Conservation (phyloP, 768 basidiomycete genomes). For the Sutorius australiensis region DNA sequence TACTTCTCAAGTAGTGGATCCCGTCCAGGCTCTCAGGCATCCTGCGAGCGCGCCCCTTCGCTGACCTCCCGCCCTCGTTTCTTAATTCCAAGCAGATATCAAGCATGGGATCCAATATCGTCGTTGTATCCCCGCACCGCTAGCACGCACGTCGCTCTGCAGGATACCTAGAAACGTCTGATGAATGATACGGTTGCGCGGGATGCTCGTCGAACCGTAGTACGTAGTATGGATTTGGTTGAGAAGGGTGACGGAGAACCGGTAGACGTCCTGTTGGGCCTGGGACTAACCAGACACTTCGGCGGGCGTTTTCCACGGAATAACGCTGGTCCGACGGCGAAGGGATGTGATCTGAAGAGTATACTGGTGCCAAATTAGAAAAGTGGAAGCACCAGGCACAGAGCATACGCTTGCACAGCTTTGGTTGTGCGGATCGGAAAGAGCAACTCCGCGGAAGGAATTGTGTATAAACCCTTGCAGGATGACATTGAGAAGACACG, state of each 20-base stretch:
- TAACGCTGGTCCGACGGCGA: conserved; percentile 80
- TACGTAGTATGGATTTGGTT: conserved; percentile 85
- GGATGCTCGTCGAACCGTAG: conserved; percentile 67
- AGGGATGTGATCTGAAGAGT: conserved; percentile 54
- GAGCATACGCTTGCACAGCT: conserved; percentile 60
- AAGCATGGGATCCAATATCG: conserved; percentile 83
- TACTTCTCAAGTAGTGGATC: too few relatives aligned
- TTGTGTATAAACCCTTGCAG: conserved; percentile 89
- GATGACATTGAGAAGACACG: conserved; percentile 91
- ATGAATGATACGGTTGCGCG: conserved; percentile 90
- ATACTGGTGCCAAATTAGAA: conserved; percentile 34
- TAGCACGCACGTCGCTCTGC: conserved; percentile 88
- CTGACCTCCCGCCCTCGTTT: conserved; percentile 41
- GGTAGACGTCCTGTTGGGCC: conserved; percentile 92
- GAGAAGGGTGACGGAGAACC: conserved; percentile 77
- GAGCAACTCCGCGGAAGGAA: conserved; percentile 82
- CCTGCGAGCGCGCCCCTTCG: conserved; percentile 30
- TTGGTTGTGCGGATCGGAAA: conserved; percentile 85
- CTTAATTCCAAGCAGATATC: conserved; percentile 87
- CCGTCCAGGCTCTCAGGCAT: too few relatives aligned
- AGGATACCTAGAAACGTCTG: conserved; percentile 83
- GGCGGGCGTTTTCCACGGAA: conserved; percentile 74
- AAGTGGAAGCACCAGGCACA: conserved; percentile 66
- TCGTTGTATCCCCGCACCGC: conserved; percentile 73
- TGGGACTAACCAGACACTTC: conserved; percentile 91